A percentile compares a stretch with the other conserved stretches of the same genome.
These are phyloP conservation scores for Marasmius oreades DNA, from an alignment of 1,284 basidiomycete genomes.

Conservation along the genomic window DNA sequence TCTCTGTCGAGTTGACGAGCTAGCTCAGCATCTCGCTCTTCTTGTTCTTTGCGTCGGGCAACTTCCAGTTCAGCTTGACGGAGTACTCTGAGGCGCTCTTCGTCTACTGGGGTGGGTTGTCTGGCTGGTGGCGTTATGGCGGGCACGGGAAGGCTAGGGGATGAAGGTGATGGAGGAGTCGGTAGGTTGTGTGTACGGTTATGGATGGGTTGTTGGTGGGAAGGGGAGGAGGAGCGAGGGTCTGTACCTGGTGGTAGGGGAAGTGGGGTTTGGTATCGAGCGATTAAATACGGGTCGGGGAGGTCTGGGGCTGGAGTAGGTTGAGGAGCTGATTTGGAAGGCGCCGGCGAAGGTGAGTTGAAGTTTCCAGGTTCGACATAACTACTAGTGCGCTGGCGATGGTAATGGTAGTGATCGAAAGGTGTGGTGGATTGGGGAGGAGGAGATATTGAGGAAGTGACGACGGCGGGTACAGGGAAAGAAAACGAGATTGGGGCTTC, in stretches of 20 bases:
- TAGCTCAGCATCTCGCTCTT: constrained; percentile 26
- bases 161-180: neutral
- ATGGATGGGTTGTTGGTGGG: constrained; percentile 9
- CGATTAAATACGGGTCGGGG: constrained; percentile 40
- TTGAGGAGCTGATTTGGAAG: constrained; percentile 7
- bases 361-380: neutral
- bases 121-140: neutral
- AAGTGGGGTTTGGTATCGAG: constrained; percentile 46
- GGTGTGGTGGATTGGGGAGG: constrained; percentile 14
- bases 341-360: neutral
- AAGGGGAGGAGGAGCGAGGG: constrained; percentile 1
- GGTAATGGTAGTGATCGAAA: constrained; percentile 13
- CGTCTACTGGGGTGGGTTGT: constrained; percentile 16
- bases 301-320: constrained; percentile 22
- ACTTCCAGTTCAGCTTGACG: constrained; percentile 32
- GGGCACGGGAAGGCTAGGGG: constrained; percentile 7
- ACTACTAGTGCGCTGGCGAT: neutral
- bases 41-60: constrained; percentile 25
- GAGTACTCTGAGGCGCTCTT: constrained; percentile 17
- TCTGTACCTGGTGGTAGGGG: constrained; percentile 41
- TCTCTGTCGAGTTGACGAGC: constrained; percentile 33
- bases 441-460: constrained; percentile 13
- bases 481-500: constrained; percentile 14
- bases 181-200: constrained; percentile 10
- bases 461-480: constrained; percentile 26